Evolutionary conservation across 1,284 basidiomycete species (phyloP), one percentile per base, ranked within the genome.

Genomic region (Sanguinoderma infundibulare): DNA sequence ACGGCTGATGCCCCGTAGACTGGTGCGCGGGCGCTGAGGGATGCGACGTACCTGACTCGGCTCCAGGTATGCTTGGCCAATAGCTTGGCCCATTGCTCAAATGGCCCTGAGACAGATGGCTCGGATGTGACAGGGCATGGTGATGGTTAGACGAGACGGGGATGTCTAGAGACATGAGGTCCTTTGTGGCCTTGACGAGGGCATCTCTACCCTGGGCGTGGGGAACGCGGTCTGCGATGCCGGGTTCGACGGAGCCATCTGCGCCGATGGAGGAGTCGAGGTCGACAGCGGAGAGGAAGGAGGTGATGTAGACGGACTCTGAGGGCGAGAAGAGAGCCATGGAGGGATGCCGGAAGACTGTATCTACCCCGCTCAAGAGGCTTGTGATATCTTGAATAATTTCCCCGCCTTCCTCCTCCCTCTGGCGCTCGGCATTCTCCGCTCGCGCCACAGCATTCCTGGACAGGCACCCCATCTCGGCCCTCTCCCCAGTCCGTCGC

Each of bases 121-220:
- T 35, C 5, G 46, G 35, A 35, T 50, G 49, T 35, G 52, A 5
- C 14, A 44, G 46, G 6, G 32, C 1, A 17, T 22, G 51, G 22
- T 44, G 42, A 20, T 55, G 56, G 17, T 35, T 44, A n/a, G 54
- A 67, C 17, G 71, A 66, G 38, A 71, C 71, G 17, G 76, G 65
- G 64, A 59, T 57, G 57, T 87, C 85, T 54, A 89, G 78, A 12
- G 85, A 77, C 82, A 90, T 87, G 56, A 90, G 81, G 71, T 88
- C 86, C 73, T 89, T 90, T 0, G 90, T 92, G 0, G 89, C 90
- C 71, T 87, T 89, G 51, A 85, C 75, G 60, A 92, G 79, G 10
- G 86, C 85, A 59, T 90, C 84, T 58, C 78, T 84, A 65, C 75
- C 74, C 59, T 75, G 71, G 53, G 71, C 68, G 38, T 73, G 71